phyloP scores from a whole-genome alignment of 106 monocot genomes.

The Dioscorea zingiberensis region DNA sequence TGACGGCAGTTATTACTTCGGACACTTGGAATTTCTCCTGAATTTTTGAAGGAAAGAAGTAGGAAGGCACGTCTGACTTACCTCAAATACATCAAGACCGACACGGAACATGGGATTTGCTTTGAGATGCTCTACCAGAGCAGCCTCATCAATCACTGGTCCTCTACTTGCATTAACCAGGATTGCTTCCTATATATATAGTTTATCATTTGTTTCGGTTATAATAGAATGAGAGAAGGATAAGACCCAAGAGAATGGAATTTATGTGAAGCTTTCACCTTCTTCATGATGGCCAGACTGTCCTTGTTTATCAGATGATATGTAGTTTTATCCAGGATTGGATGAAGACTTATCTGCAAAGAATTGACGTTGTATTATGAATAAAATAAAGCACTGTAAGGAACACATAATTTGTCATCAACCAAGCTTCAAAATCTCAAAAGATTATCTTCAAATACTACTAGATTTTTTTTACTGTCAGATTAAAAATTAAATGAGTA shows the following conservation, averaged over 20 bases:
- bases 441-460: no score
- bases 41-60: not conserved
- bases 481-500: no score
- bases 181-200: conserved; percentile 68
- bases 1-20: no score
- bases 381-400: no score
- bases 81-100: conserved; percentile 99
- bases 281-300: conserved; percentile 91
- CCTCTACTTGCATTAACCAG: conserved; percentile 97
- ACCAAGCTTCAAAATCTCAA: no score
- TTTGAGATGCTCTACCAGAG: conserved; percentile 94
- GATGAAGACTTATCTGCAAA: conserved; percentile 95
- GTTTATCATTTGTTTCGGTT: not conserved
- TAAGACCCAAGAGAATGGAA: not conserved
- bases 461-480: no score
- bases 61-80: conserved; percentile 7
- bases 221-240: not conserved
- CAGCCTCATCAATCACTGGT: conserved; percentile 92
- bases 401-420: no score
- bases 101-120: conserved; percentile 94
- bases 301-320: conserved; percentile 98
- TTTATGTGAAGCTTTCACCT: conserved; percentile 30
- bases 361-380: no score
- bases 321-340: conserved; percentile 93
- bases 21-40: not conserved